phyloP scores from a whole-genome alignment of 78 protist species.

The Dictyostelium firmibasis region DNA sequence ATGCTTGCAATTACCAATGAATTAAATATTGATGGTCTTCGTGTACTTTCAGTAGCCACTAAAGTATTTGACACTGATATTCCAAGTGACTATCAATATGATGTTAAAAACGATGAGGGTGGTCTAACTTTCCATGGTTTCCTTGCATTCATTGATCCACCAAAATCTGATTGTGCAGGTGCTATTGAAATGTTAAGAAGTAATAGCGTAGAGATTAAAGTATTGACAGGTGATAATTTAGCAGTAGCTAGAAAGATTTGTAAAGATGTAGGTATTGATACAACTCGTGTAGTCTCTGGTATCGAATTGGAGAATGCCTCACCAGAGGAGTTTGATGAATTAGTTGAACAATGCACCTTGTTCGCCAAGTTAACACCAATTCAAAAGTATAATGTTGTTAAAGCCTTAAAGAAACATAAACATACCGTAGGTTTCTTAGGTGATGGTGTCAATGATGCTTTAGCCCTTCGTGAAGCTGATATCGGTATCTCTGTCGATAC shows the following conservation, averaged over 20 bases:
- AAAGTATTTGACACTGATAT: not conserved
- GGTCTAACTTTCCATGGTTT: constrained; percentile 42
- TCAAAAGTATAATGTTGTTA: constrained; percentile 79
- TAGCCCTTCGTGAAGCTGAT: constrained; percentile 77
- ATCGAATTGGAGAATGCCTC: constrained; percentile 40
- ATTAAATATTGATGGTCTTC: constrained; percentile 64
- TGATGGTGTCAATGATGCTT: constrained; percentile 82
- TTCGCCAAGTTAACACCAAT: constrained; percentile 74
- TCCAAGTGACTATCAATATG: not conserved
- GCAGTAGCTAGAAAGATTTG: constrained; percentile 83
- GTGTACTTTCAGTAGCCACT: constrained; percentile 69
- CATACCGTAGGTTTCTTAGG: constrained; percentile 81
- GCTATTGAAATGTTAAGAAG: constrained; percentile 23
- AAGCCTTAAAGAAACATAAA: constrained; percentile 54
- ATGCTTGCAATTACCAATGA: constrained; percentile 25
- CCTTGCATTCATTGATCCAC: constrained; percentile 73
- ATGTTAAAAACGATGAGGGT: constrained; percentile 32
- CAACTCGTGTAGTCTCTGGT: constrained; percentile 43
- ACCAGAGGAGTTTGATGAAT: constrained; percentile 46
- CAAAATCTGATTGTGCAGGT: constrained; percentile 67
- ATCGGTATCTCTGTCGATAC: constrained; percentile 82
- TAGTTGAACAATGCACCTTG: constrained; percentile 48
- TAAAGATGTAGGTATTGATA: constrained; percentile 74
- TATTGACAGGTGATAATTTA: constrained; percentile 78
- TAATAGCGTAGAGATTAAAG: constrained; percentile 69